Percentiles rank a stretch among this genome's conserved stretches.
These are phyloP conservation scores for Corymbia maculata DNA, from an alignment of 345 rosid species.

Conservation along the genomic window DNA sequence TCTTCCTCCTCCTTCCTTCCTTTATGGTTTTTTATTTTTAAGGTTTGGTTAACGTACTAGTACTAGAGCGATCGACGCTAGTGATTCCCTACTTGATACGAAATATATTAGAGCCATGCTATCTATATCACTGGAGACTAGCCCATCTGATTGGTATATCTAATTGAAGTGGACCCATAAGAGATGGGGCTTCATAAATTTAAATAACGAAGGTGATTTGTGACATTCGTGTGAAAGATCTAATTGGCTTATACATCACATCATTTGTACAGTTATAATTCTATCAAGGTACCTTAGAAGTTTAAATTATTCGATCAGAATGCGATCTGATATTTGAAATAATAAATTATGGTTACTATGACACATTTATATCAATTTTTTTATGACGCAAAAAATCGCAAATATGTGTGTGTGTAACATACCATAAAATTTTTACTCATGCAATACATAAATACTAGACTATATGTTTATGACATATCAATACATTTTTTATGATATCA, in stretches of 20 bases:
- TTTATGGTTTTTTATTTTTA: neutral
- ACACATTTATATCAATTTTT: too few species aligned
- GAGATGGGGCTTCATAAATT: neutral
- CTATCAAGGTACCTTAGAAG: neutral
- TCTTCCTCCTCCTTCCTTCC: too few species aligned
- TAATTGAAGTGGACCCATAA: neutral
- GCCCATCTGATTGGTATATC: neutral
- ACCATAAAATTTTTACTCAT: too few species aligned
- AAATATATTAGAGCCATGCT: neutral
- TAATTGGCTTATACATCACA: neutral
- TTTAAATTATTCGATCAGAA: neutral
- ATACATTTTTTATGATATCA: neutral
- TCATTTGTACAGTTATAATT: neutral
- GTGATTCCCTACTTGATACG: neutral
- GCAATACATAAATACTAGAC: accelerated
- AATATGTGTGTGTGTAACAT: too few species aligned
- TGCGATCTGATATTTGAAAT: neutral
- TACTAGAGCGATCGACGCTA: neutral
- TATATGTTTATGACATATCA: too few species aligned
- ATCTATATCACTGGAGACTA: neutral
- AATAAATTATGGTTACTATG: neutral
- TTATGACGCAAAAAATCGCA: accelerated
- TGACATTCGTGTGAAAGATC: neutral
- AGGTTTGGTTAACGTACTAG: neutral
- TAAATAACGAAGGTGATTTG: neutral